phyloP scores from a whole-genome alignment of 2,329 filamentous ascomycete species.

The Furcasterigmium furcatum region DNA sequence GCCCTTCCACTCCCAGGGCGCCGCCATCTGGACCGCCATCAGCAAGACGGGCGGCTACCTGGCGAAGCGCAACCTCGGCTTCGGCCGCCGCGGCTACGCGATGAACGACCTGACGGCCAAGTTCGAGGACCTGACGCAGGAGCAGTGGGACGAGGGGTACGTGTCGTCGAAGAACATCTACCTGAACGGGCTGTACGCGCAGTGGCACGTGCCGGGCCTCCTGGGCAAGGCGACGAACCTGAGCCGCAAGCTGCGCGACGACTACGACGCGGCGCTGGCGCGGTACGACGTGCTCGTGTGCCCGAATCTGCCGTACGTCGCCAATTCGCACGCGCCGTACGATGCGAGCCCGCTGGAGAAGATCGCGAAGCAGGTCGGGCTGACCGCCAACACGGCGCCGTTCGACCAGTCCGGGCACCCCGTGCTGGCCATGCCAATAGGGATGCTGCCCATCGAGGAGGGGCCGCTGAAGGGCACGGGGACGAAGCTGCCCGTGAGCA shows the following conservation, averaged over 20 bases:
- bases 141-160: conserved; percentile 6
- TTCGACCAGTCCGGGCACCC: conserved; percentile 50
- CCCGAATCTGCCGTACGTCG: conserved; percentile 3
- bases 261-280: conserved; percentile 5
- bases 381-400: conserved; percentile 41
- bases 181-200: conserved; percentile 31
- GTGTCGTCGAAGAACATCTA: conserved; percentile 34
- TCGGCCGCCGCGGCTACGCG: conserved; percentile 4
- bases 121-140: conserved; percentile 12
- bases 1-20: conserved; percentile 42
- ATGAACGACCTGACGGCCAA: conserved; percentile 29
- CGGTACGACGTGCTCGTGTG: background rate
- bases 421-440: conserved; percentile 23
- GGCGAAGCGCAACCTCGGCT: conserved; percentile 4
- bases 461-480: conserved; percentile 2
- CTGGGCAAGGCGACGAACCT: conserved; percentile 5
- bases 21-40: conserved; percentile 43
- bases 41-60: conserved; percentile 6
- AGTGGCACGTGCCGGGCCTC: conserved; percentile 3
- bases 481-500: conserved; percentile 19
- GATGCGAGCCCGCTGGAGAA: conserved; percentile 29
- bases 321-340: conserved; percentile 8
- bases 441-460: conserved; percentile 5
- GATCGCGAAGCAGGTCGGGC: conserved; percentile 38
- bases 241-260: conserved; percentile 5